phyloP scores from a whole-genome alignment of 2,329 filamentous ascomycete species.

The Colletotrichum liaoningense region DNA sequence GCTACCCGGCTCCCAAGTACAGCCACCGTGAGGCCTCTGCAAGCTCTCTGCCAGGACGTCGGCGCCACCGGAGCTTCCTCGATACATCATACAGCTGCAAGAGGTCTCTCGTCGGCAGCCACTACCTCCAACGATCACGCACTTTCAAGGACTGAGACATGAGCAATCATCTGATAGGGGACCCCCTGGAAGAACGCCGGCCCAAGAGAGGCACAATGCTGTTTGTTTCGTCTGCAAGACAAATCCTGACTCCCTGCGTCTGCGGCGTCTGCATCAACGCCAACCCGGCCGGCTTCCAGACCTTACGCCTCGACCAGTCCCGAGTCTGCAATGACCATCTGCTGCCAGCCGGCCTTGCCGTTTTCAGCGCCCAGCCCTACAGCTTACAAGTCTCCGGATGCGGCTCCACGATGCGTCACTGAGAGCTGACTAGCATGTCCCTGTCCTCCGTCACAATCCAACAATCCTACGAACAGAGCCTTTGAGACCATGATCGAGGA shows the following conservation, averaged over 20 bases:
- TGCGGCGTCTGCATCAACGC: neutral
- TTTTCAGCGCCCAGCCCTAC: constrained; percentile 15
- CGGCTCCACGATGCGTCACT: constrained; percentile 2
- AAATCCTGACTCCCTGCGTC: neutral
- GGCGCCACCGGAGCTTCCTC: neutral
- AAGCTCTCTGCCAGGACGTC: neutral
- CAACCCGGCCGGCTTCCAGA: neutral
- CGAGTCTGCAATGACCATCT: neutral
- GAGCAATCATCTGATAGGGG: constrained; percentile 25
- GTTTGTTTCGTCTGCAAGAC: neutral
- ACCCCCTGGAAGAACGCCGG: neutral
- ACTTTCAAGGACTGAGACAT: constrained; percentile 21
- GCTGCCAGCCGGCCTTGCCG: neutral
- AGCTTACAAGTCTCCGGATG: constrained; percentile 10
- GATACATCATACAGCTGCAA: constrained; percentile 7
- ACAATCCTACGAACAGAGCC: neutral
- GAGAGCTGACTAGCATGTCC: neutral
- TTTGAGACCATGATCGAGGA: neutral
- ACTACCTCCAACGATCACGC: neutral
- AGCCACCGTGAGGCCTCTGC: constrained; percentile 1
- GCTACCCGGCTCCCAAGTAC: constrained; percentile 12
- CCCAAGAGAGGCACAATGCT: neutral
- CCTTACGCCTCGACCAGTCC: neutral
- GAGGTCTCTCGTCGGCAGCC: neutral
- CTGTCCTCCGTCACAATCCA: neutral